These are phyloP conservation scores for Zea luxurians DNA, from an alignment of 176 grass and related monocot genomes.

Conservation along the genomic window DNA sequence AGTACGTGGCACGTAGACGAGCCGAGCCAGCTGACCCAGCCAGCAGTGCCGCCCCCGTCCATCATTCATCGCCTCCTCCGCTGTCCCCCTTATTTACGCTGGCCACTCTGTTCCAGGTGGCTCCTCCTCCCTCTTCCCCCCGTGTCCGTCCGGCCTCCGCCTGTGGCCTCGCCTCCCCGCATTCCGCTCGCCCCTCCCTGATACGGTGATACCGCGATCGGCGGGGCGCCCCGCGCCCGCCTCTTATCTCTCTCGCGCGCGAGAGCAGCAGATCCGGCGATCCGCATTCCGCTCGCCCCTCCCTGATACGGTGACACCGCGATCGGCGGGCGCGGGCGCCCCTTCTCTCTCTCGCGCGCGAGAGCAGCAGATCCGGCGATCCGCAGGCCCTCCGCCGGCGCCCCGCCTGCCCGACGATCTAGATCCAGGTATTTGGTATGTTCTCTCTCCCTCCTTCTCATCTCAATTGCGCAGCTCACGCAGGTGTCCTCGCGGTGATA, in stretches of 20 bases:
- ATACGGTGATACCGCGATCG: too few relatives aligned
- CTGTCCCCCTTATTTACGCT: slow-evolving; percentile 26
- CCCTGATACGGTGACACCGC: too few relatives aligned
- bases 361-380: slow-evolving; percentile 11
- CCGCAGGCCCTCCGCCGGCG: background rate
- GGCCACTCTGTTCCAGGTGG: slow-evolving; percentile 37
- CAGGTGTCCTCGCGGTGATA: background rate
- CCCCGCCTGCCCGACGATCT: background rate
- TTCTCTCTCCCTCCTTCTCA: background rate
- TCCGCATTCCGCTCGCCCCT: too few relatives aligned
- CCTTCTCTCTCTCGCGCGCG: background rate
- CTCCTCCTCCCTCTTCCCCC: slow-evolving; percentile 13
- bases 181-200: background rate
- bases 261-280: too few relatives aligned
- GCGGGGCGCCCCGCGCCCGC: too few relatives aligned
- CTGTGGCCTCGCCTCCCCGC: background rate
- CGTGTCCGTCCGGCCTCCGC: too few relatives aligned
- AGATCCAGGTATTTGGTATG: slow-evolving; percentile 25
- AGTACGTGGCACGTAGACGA: background rate
- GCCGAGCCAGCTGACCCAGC: background rate
- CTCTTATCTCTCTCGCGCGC: too few relatives aligned
- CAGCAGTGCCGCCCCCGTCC: slow-evolving; percentile 4
- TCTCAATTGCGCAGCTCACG: slow-evolving; percentile 11
- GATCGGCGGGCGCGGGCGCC: background rate
- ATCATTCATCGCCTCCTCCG: background rate